These are phyloP conservation scores for Phaseolus coccineus DNA, from an alignment of 331 rosid genomes.

Conservation along the genomic window DNA sequence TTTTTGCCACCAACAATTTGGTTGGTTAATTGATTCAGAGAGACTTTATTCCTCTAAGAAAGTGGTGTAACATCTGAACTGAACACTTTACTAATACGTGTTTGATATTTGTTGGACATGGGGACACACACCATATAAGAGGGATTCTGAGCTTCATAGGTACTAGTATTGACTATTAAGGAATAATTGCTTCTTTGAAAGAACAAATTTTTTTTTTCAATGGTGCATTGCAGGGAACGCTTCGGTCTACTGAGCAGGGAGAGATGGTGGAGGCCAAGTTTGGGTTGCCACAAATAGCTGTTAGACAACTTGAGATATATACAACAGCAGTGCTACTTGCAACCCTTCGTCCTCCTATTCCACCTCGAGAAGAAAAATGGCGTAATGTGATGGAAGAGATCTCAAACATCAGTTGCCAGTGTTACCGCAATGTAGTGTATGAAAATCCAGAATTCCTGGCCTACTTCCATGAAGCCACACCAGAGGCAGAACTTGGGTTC, in stretches of 20 bases:
- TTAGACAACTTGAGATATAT: conserved; percentile 93
- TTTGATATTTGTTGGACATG: too few species aligned
- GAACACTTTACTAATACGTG: too few species aligned
- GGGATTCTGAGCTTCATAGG: too few species aligned
- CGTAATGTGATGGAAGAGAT: conserved; percentile 93
- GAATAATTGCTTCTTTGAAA: conserved; percentile 14
- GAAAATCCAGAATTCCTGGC: conserved; percentile 86
- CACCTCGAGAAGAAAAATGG: conserved; percentile 88
- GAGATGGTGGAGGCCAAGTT: conserved; percentile 97
- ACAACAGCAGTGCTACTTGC: conserved; percentile 96
- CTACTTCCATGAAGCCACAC: conserved; percentile 95
- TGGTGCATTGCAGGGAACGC: conserved; percentile 71
- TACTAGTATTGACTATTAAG: neutral
- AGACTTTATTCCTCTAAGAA: conserved; percentile 15
- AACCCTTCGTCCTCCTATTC: conserved; percentile 85
- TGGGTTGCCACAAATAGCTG: conserved; percentile 88
- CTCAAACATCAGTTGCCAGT: conserved; percentile 78
- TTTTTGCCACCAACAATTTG: neutral
- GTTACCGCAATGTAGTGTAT: conserved; percentile 78
- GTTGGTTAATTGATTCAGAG: neutral
- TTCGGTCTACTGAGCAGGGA: conserved; percentile 96
- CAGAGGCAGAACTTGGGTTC: conserved; percentile 97
- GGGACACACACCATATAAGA: too few species aligned
- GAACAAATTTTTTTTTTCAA: conserved; percentile 16
- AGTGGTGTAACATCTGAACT: neutral